Base-by-base conservation (phyloP, 371 early-diverging fungal genomes). In the Mucor indicus region DNA sequence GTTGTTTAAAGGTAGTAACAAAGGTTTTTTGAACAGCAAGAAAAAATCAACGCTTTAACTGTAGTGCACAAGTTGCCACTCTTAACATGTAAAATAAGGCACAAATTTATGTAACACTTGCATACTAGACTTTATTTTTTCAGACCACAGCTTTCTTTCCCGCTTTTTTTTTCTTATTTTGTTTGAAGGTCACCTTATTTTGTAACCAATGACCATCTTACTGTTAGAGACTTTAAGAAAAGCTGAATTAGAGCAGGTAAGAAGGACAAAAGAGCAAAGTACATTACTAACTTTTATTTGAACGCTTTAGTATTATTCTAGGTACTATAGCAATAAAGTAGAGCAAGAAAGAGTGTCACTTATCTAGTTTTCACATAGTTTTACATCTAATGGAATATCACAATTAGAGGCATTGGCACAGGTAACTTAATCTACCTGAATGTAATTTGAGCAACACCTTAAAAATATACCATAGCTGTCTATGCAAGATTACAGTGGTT, bases 401-500 rank as follows among this genome's bases (percentile, higher is more conserved):
- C 73, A 75, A 32, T 48, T 79, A n/a, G 76, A 79, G 21, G 60
- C 65, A 30, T 60, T 79, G 23, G 65, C 66, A 27, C 72, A 71
- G 67, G 79, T 78, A 67, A 50, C 27, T 25, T 11, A 31, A 12
- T 17, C 7, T 4, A 21, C 19, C 4, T 16, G 19, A 17, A 19
- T 17, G 19, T 37, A 12, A 33, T 33, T 11, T 33, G n/a, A 13
- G 4, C 5, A 15, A 33, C 11, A 33, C 15, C n/a, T 4, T 9
- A 4, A 4, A 33, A 33, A 4, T 39, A 37, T 37, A 16, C 1
- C 19, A 35, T 31, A 82, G 76, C 66, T 90, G 46, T 84, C 84
- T 29, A 85, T 90, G 85, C 84, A 84, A 58, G 89, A 88, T 67
- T 90, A 87, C 51, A 75, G 68, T 44, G 61, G 77, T 13, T 63